Evolutionary conservation across 495 filamentous ascomycete genomes (phyloP).

Genomic region (Penicillium dipodomyicola): DNA sequence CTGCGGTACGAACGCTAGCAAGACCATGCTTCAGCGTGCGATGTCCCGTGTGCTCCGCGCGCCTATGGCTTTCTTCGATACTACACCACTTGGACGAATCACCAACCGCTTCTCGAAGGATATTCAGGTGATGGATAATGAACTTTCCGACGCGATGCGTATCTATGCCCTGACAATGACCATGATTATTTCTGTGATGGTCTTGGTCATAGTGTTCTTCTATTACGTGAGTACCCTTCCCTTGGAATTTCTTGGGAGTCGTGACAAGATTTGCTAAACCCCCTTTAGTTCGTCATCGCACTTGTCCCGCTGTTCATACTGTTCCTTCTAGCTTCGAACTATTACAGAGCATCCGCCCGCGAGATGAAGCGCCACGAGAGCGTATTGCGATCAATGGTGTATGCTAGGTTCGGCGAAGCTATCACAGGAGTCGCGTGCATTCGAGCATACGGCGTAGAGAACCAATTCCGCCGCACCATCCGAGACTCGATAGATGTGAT

Average conservation of each 20-base stretch:
- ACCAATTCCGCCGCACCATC: constrained; percentile 68
- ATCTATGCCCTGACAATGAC: constrained; percentile 87
- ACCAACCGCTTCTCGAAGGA: constrained; percentile 97
- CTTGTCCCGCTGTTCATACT: constrained; percentile 75
- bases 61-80: constrained; percentile 97
- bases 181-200: constrained; percentile 75
- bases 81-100: constrained; percentile 92
- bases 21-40: constrained; percentile 78
- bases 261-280: neutral
- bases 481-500: constrained; percentile 76
- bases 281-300: constrained; percentile 71
- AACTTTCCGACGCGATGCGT: constrained; percentile 81
- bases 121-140: constrained; percentile 94
- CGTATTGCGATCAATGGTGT: constrained; percentile 80
- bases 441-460: constrained; percentile 79
- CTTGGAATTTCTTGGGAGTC: neutral
- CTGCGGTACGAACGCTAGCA: constrained; percentile 71
- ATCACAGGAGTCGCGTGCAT: constrained; percentile 81
- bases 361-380: constrained; percentile 94
- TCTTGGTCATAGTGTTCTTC: constrained; percentile 88
- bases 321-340: constrained; percentile 79
- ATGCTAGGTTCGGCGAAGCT: constrained; percentile 88
- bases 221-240: constrained; percentile 55
- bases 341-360: constrained; percentile 86
- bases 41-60: constrained; percentile 79